Evolutionary conservation across 139 green algal species (phyloP).

Genomic region (Chlamydomonas sp.): DNA sequence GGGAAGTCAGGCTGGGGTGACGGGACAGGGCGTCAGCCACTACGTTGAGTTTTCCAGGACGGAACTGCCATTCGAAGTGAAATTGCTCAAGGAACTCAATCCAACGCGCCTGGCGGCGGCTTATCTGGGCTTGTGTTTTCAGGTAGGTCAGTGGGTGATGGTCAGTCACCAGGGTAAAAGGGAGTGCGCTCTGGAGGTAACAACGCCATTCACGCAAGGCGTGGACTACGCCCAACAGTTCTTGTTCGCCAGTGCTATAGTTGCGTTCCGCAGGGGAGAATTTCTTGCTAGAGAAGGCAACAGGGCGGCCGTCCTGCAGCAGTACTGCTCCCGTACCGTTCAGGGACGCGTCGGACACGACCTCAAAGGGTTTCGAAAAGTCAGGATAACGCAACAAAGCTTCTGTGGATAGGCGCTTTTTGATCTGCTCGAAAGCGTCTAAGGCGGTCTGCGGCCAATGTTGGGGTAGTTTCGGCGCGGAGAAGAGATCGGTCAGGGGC

Average conservation of each 20-base stretch:
- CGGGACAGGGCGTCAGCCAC: constrained; percentile 12
- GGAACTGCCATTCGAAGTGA: background rate
- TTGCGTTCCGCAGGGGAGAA: background rate
- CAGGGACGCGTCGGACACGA: background rate
- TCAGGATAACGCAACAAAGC: constrained; percentile 2
- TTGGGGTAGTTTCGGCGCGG: background rate
- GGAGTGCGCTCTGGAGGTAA: background rate
- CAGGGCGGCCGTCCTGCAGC: background rate
- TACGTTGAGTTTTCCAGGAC: background rate
- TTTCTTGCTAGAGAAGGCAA: constrained; percentile 3
- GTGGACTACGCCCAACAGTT: background rate
- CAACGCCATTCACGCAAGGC: background rate
- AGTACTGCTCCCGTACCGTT: background rate
- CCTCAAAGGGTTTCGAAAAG: constrained; percentile 12
- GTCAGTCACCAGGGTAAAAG: background rate
- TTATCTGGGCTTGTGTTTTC: background rate
- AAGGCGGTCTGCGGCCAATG: background rate
- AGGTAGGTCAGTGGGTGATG: background rate
- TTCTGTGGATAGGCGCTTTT: background rate
- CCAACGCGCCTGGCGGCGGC: background rate
- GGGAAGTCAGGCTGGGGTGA: background rate
- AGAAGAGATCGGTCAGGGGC: background rate
- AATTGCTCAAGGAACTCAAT: background rate
- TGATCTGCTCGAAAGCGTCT: background rate
- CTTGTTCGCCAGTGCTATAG: constrained; percentile 3